Percentiles rank a stretch among this genome's conserved stretches.
These are phyloP conservation scores for Pyrenophora graminea DNA, from an alignment of 2,329 filamentous ascomycete species.

Conservation along the genomic window DNA sequence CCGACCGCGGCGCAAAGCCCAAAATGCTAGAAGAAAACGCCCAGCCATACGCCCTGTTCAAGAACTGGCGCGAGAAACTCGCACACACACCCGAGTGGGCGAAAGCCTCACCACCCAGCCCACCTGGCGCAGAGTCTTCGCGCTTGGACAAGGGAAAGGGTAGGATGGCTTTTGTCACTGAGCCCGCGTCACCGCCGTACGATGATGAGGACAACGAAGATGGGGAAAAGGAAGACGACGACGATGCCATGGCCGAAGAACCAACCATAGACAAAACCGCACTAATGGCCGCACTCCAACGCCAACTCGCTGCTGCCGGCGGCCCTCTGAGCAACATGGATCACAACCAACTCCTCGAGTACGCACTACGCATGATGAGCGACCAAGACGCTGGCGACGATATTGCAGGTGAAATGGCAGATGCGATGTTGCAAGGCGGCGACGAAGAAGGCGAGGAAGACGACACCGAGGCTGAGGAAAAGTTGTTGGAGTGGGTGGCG, in stretches of 20 bases:
- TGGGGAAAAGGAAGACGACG: slow-evolving; percentile 21
- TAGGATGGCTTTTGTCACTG: slow-evolving; percentile 12
- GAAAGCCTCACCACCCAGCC: slow-evolving; percentile 21
- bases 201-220: slow-evolving; percentile 14
- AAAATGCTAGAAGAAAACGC: slow-evolving; percentile 35
- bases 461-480: slow-evolving; percentile 35
- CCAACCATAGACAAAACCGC: slow-evolving; percentile 45
- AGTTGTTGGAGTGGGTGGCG: slow-evolving; percentile 40
- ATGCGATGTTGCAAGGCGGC: slow-evolving; percentile 46
- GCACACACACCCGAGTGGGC: slow-evolving; percentile 35
- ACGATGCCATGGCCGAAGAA: slow-evolving; percentile 18
- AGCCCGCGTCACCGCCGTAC: slow-evolving; percentile 20
- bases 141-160: slow-evolving; percentile 16
- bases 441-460: slow-evolving; percentile 39
- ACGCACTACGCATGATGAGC: slow-evolving; percentile 51
- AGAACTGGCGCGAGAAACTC: slow-evolving; percentile 52
- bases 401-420: slow-evolving; percentile 49
- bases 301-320: slow-evolving; percentile 40
- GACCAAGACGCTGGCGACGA: slow-evolving; percentile 49
- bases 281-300: slow-evolving; percentile 44
- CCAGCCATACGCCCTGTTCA: slow-evolving; percentile 47
- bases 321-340: slow-evolving; percentile 48
- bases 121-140: slow-evolving; percentile 14
- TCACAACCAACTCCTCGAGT: slow-evolving; percentile 49
- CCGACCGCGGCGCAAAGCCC: slow-evolving; percentile 26